phyloP scores from a whole-genome alignment of 164 flowering plant species.

The Berberis vulgaris region DNA sequence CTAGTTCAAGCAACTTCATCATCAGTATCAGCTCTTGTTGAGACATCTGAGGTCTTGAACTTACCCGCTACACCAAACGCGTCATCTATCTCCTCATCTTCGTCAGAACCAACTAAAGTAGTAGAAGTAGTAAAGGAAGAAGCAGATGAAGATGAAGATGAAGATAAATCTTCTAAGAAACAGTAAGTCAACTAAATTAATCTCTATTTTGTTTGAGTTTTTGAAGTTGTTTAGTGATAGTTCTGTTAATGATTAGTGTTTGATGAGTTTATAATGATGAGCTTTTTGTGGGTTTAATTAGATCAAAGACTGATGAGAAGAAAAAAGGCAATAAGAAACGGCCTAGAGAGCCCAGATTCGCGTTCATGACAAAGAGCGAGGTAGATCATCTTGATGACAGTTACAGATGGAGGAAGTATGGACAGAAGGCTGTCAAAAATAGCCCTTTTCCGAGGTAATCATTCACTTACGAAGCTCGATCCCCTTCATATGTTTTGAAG shows the following conservation, averaged over 20 bases:
- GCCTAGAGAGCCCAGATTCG: constrained; percentile 77
- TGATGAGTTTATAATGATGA: neutral
- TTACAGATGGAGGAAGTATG: constrained; percentile 89
- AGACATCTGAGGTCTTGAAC: no score
- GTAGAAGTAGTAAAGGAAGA: constrained; percentile 3
- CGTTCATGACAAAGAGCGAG: constrained; percentile 90
- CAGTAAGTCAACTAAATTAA: neutral
- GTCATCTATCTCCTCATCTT: constrained; percentile 62
- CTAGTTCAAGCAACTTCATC: no score
- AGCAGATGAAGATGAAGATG: neutral
- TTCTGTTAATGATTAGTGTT: neutral
- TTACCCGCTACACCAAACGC: constrained; percentile 44
- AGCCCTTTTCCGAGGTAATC: constrained; percentile 84
- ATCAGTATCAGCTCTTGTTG: no score
- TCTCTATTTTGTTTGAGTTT: neutral
- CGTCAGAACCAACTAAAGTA: constrained; percentile 28
- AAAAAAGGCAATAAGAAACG: constrained; percentile 31
- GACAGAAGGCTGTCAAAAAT: constrained; percentile 91
- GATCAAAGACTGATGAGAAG: constrained; percentile 51
- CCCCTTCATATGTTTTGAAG: no score
- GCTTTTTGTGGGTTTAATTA: neutral
- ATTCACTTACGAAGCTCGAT: neutral
- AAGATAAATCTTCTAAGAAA: neutral
- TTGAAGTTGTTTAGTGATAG: neutral
- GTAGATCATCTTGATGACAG: constrained; percentile 90